Percentiles rank a stretch among this genome's conserved stretches.
Conservation (phyloP, 176 grass and related monocot species). For the Musa beccarii region DNA sequence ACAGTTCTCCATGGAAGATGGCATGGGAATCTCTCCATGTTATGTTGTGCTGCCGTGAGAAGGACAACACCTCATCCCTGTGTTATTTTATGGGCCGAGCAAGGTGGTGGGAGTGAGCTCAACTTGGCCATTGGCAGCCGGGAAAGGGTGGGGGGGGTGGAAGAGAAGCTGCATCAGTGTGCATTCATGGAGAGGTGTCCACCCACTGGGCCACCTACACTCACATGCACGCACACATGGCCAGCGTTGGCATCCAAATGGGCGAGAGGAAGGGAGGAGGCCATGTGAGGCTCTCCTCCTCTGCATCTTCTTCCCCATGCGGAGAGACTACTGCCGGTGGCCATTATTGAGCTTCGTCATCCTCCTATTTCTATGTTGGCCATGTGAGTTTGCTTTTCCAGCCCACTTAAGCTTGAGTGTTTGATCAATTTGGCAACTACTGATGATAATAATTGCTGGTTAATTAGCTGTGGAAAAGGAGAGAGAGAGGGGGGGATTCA, state of each 20-base stretch:
- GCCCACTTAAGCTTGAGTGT: background rate
- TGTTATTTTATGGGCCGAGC: background rate
- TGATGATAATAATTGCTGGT: too few relatives aligned
- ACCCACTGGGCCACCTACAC: background rate
- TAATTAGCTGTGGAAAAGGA: too few relatives aligned
- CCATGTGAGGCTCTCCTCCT: background rate
- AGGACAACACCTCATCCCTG: background rate
- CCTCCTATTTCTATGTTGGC: background rate
- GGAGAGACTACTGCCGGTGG: background rate
- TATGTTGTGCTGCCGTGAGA: background rate
- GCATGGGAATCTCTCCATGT: conserved; percentile 14
- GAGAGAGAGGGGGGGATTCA: too few relatives aligned
- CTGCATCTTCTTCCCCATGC: too few relatives aligned
- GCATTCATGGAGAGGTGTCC: background rate
- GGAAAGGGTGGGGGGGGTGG: background rate
- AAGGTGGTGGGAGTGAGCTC: background rate
- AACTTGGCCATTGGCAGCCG: too few relatives aligned
- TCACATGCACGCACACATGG: background rate
- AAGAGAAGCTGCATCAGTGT: background rate
- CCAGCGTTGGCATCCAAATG: background rate
- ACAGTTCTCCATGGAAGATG: background rate
- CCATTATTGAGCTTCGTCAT: background rate
- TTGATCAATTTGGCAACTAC: too few relatives aligned
- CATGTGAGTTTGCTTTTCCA: background rate
- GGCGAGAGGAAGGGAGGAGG: background rate